Conservation (phyloP, 495 filamentous ascomycete genomes). For the Penicillium cinerascens region DNA sequence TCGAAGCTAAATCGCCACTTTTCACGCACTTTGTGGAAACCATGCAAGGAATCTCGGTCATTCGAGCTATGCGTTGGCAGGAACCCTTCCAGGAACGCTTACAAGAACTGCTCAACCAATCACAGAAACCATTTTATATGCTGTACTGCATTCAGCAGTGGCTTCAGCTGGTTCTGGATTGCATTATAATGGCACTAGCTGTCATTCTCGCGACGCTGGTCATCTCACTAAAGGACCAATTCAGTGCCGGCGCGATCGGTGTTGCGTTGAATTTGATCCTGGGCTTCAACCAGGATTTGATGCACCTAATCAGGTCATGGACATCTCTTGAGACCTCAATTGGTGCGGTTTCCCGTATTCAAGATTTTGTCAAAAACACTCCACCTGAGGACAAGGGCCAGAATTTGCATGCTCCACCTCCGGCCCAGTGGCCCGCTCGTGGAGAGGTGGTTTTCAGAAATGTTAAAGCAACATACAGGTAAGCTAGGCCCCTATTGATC, state of each 20-base stretch:
- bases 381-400: slow-evolving; percentile 7
- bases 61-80: slow-evolving; percentile 47
- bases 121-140: slow-evolving; percentile 42
- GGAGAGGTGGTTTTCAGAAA: slow-evolving; percentile 9
- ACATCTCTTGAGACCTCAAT: slow-evolving; percentile 24
- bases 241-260: slow-evolving; percentile 14
- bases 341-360: slow-evolving; percentile 22
- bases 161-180: slow-evolving; percentile 38
- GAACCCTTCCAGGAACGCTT: slow-evolving; percentile 15
- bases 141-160: slow-evolving; percentile 43
- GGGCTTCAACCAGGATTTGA: slow-evolving; percentile 9
- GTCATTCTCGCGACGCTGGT: slow-evolving; percentile 20
- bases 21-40: slow-evolving; percentile 54
- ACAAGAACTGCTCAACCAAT: slow-evolving; percentile 24
- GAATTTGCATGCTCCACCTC: neutral
- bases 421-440: neutral
- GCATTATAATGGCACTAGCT: slow-evolving; percentile 36
- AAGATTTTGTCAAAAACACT: slow-evolving; percentile 15
- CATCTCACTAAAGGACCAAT: slow-evolving; percentile 11
- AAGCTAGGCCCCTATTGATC: neutral
- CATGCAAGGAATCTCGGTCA: slow-evolving; percentile 43
- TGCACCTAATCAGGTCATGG: slow-evolving; percentile 11
- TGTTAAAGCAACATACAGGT: slow-evolving; percentile 8
- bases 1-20: slow-evolving; percentile 52
- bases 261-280: slow-evolving; percentile 24